Evolutionary conservation across 768 basidiomycete species (phyloP), one percentile per base, ranked within the genome.

Genomic region (Phaffia australis): DNA sequence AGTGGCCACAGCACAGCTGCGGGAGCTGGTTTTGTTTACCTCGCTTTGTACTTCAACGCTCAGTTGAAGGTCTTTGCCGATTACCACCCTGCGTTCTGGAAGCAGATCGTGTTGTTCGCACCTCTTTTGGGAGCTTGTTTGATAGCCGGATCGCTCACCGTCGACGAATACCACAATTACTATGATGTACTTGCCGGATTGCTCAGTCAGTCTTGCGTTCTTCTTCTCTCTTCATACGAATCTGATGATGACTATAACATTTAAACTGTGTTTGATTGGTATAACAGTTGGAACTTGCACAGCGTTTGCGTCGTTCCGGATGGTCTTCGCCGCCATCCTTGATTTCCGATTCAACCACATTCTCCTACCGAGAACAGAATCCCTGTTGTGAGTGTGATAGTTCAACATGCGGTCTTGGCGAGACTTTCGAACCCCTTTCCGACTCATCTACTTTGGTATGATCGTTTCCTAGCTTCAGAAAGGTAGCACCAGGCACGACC

Each of bases 31-130:
- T 48, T 50, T 27, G 27, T 51, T 35, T 75, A 70, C 66, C 68
- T 74, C 54, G 73, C 73, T 69, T 76, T 83, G 73, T 74, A 81
- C 70, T 72, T 76, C 66, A 76, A 83, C 68, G 81, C 81, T 5
- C 81, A 83, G 70, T 78, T 85, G 68, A 84, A 84, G 72, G 79
- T 82, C 65, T 82, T 82, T 75, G 76, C 80, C 32, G 82, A 83
- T n/a, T 80, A 82, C 73, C 82, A 83, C 66, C 81, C 82, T 1
- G 81, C 82, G 48, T 84, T 83, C 73, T 84, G 83, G 83, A 84
- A 84, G 73, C 59, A 52, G 54, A 75, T 84, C 66, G 70, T 83
- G 27, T 79, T 83, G 69, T 81, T 84, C 65, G 79, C 81, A 5
- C 83, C 83, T 32, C 69, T 84, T 5, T 79, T 82, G 56, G 83